Base-by-base conservation (phyloP, 257 asterid species). In the Capsicum chinense region DNA sequence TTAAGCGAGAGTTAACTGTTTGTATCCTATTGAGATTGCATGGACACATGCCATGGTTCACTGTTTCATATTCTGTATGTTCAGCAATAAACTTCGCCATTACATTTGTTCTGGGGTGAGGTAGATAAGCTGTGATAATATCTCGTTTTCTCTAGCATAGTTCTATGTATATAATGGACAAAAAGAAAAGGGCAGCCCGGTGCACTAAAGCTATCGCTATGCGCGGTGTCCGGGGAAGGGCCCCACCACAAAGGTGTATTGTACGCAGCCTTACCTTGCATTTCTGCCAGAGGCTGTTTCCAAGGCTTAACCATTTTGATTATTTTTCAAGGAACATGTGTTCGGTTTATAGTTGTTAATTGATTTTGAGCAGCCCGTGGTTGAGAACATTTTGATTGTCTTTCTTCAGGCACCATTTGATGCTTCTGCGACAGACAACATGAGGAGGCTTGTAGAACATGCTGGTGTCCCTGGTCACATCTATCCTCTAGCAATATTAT, bases 371-470 rank as follows among this genome's bases (percentile, higher is more conserved):
- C 62, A 21, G 44, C 48, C 33, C 21, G 48, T 33, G 63, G 63
- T 26, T 76, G 81, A 76, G n/a, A n/a, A 15, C 64, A 52, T 83
- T 33, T 81, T 54, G 73, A 50, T 74, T 50, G 85, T 63, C 74
- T 83, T 78, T 80, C 67, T 88, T 69, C 92, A 94, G 98, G 95
- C 98, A 56, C 93, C 92, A 74, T 94, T 93, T 87, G 98, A 94
- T 86, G 84, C 89, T 84, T 90, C 97, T 60, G 80, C 98, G 26
- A 92, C 90, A 85, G 97, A 90, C 88, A 94, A 92, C 88, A 94
- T 94, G 98, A 91, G 97, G 88, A 93, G 98, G 91, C 94, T 94
- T 79, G 90, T 90, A 35, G 93, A 94, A 84, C 91, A 92, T 87
- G 92, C 97, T 89, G 98, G 95, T 83, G 89, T 86, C 81, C 93